Evolutionary conservation across 2,329 filamentous ascomycete species (phyloP), one percentile per base, ranked within the genome.

Genomic region (Fusarium drepaniforme): DNA sequence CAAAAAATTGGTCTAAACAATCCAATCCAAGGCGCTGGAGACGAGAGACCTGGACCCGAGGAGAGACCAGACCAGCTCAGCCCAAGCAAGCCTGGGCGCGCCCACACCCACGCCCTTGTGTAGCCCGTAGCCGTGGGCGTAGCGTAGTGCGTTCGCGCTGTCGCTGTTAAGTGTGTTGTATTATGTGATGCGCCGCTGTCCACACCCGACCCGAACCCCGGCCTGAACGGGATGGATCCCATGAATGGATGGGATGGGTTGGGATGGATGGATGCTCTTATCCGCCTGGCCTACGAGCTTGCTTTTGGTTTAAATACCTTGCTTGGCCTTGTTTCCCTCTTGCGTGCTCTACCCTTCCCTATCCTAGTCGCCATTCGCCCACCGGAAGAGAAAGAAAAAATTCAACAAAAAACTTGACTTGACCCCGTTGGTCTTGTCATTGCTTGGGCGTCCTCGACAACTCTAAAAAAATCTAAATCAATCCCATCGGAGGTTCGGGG

Each of bases 251-350:
- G 46, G 59, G 35, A 63, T 49, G 61, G 70, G 51, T 64, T 44
- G 51, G 59, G 61, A 21, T 53, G 59, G 46, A 71, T 75, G 72
- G 67, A 71, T 70, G 64, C 63, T 62, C 42, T 74, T 74, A 66
- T 75, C 72, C 72, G 67, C 64, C 16, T 38, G n/a, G 66, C 56
- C 16, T 38, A 23, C 28, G 56, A 30, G 33, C 23, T 51, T 37
- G 49, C 40, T 25, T 69, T 46, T 57, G 44, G 51, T 72, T 75
- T 76, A 76, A 76, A 76, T 77, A 75, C 74, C 72, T 71, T 72
- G 64, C 72, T 71, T 70, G 64, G 37, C 68, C 62, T 73, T 66
- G 5, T 9, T 42, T 58, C 63, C 57, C 25, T 57, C 62, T 65
- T 37, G 56, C 64, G 28, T 66, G 53, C 64, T 60, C 30, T 49